Percentiles rank a stretch among this genome's conserved stretches.
phyloP scores from a whole-genome alignment of 2,329 filamentous ascomycete species.

The Zymoseptoria pseudotritici region DNA sequence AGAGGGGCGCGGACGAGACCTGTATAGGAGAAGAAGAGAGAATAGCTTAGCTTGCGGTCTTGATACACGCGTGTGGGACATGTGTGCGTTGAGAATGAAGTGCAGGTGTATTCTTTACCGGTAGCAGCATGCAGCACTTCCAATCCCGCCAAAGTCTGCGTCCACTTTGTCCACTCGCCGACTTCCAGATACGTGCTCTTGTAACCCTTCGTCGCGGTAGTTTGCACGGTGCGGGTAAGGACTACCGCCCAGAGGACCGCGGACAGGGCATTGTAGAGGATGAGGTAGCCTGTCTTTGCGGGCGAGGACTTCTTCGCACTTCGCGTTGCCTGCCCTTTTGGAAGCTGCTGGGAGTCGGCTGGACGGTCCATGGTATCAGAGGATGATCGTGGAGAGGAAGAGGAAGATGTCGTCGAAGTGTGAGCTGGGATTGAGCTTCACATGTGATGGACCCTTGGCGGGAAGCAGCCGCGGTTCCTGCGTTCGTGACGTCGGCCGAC shows the following conservation, averaged over 20 bases:
- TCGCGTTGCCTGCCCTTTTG: conserved; percentile 4
- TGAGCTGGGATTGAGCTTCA: background rate
- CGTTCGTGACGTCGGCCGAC: background rate
- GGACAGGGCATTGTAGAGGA: conserved; percentile 76
- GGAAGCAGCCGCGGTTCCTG: background rate
- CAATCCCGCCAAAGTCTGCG: conserved; percentile 74
- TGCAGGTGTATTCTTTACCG: conserved; percentile 46
- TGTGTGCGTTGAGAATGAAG: background rate
- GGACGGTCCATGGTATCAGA: conserved; percentile 20
- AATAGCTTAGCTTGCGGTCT: background rate
- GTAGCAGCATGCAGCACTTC: conserved; percentile 76
- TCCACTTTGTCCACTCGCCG: conserved; percentile 65
- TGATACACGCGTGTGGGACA: background rate
- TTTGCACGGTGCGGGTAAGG: conserved; percentile 59
- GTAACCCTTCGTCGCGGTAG: conserved; percentile 39
- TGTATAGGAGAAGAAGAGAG: conserved; percentile 28
- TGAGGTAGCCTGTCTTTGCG: conserved; percentile 53
- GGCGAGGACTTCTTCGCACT: conserved; percentile 21
- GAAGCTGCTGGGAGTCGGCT: conserved; percentile 19
- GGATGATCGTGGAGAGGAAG: background rate
- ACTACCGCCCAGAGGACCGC: conserved; percentile 72
- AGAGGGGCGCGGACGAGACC: conserved; percentile 81
- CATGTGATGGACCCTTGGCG: background rate
- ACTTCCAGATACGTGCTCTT: conserved; percentile 53
- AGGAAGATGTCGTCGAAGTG: background rate